These are phyloP conservation scores for Apiospora rasikravindrae DNA, from an alignment of 2,329 filamentous ascomycete genomes.

Conservation along the genomic window DNA sequence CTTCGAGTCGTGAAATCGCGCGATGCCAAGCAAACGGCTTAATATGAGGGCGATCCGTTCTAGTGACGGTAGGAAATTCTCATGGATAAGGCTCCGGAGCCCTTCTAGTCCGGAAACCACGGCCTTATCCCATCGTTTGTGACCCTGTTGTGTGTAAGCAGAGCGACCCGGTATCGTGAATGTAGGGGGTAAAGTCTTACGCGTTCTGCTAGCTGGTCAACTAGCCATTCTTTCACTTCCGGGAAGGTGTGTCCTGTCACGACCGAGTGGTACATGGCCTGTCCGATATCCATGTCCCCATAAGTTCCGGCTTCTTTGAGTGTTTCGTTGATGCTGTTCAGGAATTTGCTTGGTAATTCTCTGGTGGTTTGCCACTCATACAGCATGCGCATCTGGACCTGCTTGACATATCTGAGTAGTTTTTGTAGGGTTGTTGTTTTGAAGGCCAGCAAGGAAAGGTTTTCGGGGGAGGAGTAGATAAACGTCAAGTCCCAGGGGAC, in stretches of 20 bases:
- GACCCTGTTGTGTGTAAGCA: conserved; percentile 61
- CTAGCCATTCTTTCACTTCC: conserved; percentile 83
- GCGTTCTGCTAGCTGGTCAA: conserved; percentile 80
- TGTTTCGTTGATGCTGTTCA: conserved; percentile 77
- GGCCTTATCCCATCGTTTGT: conserved; percentile 94
- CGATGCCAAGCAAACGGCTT: conserved; percentile 81
- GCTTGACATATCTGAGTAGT: conserved; percentile 81
- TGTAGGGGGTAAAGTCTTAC: conserved; percentile 52
- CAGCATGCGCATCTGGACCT: conserved; percentile 78
- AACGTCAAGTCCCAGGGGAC: conserved; percentile 85
- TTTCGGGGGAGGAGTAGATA: conserved; percentile 76
- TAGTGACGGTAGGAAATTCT: conserved; percentile 86
- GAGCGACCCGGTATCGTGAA: conserved; percentile 16
- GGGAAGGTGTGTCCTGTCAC: conserved; percentile 81
- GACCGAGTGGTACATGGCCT: conserved; percentile 82
- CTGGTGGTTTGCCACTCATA: conserved; percentile 84
- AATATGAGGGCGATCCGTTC: conserved; percentile 84
- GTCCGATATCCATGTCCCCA: conserved; percentile 67
- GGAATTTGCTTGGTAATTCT: conserved; percentile 79
- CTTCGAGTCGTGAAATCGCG: conserved; percentile 74
- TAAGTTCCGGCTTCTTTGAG: conserved; percentile 66
- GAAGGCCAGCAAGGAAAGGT: conserved; percentile 82
- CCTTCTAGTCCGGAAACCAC: conserved; percentile 78
- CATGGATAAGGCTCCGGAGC: conserved; percentile 78
- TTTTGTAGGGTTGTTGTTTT: conserved; percentile 90